Evolutionary conservation across 768 basidiomycete genomes (phyloP), one percentile per base, ranked within the genome.

Genomic region (Serendipita sp.): DNA sequence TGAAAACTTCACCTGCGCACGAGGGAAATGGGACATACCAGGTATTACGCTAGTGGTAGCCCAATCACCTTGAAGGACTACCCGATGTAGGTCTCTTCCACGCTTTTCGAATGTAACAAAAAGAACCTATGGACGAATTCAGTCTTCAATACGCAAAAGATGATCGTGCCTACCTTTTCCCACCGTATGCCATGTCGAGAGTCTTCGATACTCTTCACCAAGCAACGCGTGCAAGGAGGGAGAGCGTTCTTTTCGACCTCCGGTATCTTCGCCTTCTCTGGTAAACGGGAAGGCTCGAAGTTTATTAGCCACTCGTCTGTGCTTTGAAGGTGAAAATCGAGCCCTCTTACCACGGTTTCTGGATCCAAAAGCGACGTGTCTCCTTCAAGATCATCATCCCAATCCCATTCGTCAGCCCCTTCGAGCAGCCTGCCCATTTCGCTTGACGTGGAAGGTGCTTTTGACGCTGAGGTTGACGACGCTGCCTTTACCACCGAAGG

Each of bases 31-130:
- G 3, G 36, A 70, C 77, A 5, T 68, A 88, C 88, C 87, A 66
- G 75, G 68, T 5, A 78, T 78, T 60, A 89, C 74, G 53, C 84
- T 81, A 5, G 84, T 80, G 23, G 79, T 74, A 3, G 78, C 75
- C 91, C 92, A 96, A 67, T 93, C 88, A 65, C 92, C 88, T 36
- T 75, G 78, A 1, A 97, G 77, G 55, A 82, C 74, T 3, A 94
- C 80, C 13, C 64, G 31, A 27, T 63, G 72, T 73, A 11, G 81
- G 75, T 33, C 64, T 65, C 43, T 77, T 78, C 34, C 73, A 74
- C 6, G 67, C 70, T 33, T 70, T 11, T 79, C 74, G 1, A 80
- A 70, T 48, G 74, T 76, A 3, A 86, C 82, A 2, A 73, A 71
- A 65, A 92, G 68, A 48, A 77, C 73, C 84, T 87, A 18, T 23